Evolutionary conservation across 805 yeast genomes (phyloP).

Genomic region (Lipomyces chichibuensis): DNA sequence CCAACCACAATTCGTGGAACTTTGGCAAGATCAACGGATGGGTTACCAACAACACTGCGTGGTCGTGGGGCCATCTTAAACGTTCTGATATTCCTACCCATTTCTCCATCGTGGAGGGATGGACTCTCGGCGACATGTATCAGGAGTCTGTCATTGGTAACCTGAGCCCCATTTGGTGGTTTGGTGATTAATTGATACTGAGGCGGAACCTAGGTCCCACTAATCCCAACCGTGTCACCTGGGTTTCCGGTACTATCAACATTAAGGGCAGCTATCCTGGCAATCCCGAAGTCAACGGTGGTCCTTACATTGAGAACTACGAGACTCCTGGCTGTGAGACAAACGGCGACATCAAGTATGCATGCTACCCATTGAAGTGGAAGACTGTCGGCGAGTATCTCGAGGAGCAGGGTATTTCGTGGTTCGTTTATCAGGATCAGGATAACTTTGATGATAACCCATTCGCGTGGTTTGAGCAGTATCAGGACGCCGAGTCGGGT

Average conservation of each 20-base stretch:
- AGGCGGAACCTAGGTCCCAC: conserved; percentile 31
- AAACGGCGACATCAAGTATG: conserved; percentile 23
- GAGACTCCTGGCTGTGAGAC: conserved; percentile 14
- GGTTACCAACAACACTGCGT: conserved; percentile 38
- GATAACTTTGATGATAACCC: conserved; percentile 37
- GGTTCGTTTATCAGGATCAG: conserved; percentile 37
- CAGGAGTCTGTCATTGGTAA: conserved; percentile 37
- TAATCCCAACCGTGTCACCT: conserved; percentile 38
- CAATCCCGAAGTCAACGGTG: conserved; percentile 33
- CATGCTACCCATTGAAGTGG: conserved; percentile 39
- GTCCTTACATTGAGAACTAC: conserved; percentile 37
- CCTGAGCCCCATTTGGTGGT: neutral
- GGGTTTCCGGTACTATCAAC: conserved; percentile 39
- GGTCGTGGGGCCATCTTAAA: conserved; percentile 36
- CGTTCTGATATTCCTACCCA: conserved; percentile 39
- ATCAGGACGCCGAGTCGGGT: conserved; percentile 15
- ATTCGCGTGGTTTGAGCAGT: conserved; percentile 34
- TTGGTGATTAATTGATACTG: neutral
- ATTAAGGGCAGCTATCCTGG: conserved; percentile 35
- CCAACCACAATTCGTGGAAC: conserved; percentile 39
- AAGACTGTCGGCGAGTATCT: conserved; percentile 36
- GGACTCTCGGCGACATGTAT: conserved; percentile 41
- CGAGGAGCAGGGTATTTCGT: conserved; percentile 30
- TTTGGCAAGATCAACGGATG: conserved; percentile 37
- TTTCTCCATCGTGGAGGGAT: conserved; percentile 39